These are phyloP conservation scores for Alopecurus myosuroides DNA, from an alignment of 176 grass and related monocot genomes.

Conservation along the genomic window DNA sequence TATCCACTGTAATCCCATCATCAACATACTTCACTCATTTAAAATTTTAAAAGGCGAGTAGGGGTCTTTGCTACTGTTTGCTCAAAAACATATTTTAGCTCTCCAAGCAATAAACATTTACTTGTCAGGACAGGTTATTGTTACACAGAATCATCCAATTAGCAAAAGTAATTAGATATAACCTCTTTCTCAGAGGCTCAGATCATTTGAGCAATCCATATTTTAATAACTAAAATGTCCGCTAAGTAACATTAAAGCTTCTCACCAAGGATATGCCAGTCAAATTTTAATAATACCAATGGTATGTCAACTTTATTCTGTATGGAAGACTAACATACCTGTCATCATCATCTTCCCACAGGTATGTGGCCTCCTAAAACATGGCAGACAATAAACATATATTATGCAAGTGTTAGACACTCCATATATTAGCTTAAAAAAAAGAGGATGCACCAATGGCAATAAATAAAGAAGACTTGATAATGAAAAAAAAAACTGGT, in stretches of 20 bases:
- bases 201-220: neutral
- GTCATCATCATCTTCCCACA: slow-evolving; percentile 99
- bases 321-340: slow-evolving; percentile 38
- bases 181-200: neutral
- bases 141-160: neutral
- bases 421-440: slow-evolving; percentile 12
- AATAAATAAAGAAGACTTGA: neutral
- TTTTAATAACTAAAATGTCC: neutral
- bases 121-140: neutral
- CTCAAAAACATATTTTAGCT: neutral
- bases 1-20: neutral
- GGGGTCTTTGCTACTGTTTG: neutral
- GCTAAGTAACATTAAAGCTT: slow-evolving; percentile 1
- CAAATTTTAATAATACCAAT: neutral
- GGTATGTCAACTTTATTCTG: neutral
- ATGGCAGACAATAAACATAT: slow-evolving; percentile 7
- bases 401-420: neutral
- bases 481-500: neutral
- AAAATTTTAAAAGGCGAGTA: neutral
- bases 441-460: slow-evolving; percentile 4
- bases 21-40: neutral
- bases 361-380: slow-evolving; percentile 79
- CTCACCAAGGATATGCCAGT: neutral
- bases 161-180: neutral
- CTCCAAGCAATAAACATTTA: neutral